phyloP scores from a whole-genome alignment of 331 rosid genomes.

The Quercus phellos region DNA sequence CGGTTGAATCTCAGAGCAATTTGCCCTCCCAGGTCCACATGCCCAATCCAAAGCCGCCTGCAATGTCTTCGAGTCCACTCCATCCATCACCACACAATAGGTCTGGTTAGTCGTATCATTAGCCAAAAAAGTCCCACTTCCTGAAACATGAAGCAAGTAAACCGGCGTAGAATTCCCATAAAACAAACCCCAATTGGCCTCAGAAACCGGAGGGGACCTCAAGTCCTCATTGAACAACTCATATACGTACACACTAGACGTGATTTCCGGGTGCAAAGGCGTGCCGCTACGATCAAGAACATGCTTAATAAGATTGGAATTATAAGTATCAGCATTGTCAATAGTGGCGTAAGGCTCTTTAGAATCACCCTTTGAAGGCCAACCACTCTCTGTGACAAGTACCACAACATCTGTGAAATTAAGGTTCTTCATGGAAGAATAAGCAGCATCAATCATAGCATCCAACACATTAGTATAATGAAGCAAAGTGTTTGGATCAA shows the following conservation, averaged over 20 bases:
- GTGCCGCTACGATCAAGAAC: constrained; percentile 70
- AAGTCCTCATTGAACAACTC: constrained; percentile 79
- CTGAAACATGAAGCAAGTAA: constrained; percentile 72
- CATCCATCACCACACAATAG: constrained; percentile 62
- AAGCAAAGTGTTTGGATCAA: constrained; percentile 83
- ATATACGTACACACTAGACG: constrained; percentile 67
- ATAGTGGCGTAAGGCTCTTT: constrained; percentile 71
- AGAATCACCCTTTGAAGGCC: constrained; percentile 83
- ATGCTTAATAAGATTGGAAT: constrained; percentile 80
- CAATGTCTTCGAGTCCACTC: constrained; percentile 56
- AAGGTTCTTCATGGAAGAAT: constrained; percentile 77
- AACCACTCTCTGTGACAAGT: constrained; percentile 75
- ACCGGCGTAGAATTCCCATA: constrained; percentile 57
- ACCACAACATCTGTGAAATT: constrained; percentile 65
- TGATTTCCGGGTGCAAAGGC: constrained; percentile 70
- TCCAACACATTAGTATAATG: constrained; percentile 78
- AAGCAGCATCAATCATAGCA: constrained; percentile 86
- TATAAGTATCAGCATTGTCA: constrained; percentile 66
- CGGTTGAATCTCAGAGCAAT: constrained; percentile 82
- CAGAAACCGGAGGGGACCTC: constrained; percentile 75
- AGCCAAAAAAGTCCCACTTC: constrained; percentile 71
- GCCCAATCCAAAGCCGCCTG: constrained; percentile 95
- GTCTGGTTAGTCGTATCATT: constrained; percentile 73
- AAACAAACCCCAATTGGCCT: constrained; percentile 84
- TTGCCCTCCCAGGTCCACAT: constrained; percentile 71